Evolutionary conservation across 139 green algal species (phyloP).

Genomic region (Axilococcus clingmanii): DNA sequence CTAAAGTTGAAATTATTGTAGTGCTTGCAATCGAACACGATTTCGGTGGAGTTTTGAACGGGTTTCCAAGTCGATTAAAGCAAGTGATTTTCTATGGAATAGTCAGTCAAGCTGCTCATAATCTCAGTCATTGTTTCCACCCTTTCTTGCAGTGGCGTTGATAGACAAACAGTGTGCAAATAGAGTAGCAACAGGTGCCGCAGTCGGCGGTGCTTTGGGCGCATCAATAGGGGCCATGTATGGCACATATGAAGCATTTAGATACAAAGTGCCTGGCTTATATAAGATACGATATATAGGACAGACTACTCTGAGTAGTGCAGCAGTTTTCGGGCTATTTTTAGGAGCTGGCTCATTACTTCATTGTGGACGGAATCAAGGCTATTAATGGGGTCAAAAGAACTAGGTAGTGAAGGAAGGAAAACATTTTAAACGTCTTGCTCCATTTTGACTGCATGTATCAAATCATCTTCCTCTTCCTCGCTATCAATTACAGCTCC

Average conservation of each 20-base stretch:
- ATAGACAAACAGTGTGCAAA: conserved; percentile 44
- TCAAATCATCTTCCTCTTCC: not conserved
- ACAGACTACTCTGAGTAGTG: conserved; percentile 55
- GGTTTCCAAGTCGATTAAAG: too few species aligned
- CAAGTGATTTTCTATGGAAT: too few species aligned
- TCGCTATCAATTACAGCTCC: not conserved
- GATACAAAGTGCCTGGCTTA: conserved; percentile 48
- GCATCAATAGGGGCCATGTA: conserved; percentile 56
- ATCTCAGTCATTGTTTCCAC: too few species aligned
- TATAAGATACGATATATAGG: conserved; percentile 63
- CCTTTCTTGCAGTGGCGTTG: conserved; percentile 27
- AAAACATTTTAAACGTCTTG: too few species aligned
- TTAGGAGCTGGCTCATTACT: conserved; percentile 48
- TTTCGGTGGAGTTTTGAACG: not conserved
- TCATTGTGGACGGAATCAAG: conserved; percentile 43
- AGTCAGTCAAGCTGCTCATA: too few species aligned
- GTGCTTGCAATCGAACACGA: too few species aligned
- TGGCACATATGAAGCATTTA: conserved; percentile 57
- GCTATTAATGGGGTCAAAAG: too few species aligned
- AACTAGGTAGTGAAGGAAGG: too few species aligned
- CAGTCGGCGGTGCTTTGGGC: conserved; percentile 39
- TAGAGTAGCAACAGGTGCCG: conserved; percentile 40
- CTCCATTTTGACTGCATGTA: not conserved
- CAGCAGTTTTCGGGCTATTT: conserved; percentile 58
- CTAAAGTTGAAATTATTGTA: too few species aligned